Evolutionary conservation across 148 eudicot genomes (phyloP).

Genomic region (Chenopodium berlandieri): DNA sequence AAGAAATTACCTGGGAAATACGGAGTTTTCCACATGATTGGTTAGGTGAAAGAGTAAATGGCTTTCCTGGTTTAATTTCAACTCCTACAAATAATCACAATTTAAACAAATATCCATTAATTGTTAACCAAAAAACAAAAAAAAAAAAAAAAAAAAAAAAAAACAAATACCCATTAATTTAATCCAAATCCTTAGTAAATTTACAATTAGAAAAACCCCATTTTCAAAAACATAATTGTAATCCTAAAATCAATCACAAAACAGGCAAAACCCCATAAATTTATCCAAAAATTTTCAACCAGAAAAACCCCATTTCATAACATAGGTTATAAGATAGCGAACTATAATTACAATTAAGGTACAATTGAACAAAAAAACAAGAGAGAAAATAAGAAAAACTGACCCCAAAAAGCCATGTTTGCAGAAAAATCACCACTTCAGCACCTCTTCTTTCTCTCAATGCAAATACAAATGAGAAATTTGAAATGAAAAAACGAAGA

Average conservation of each 20-base stretch:
- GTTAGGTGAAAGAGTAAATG: conserved; percentile 46
- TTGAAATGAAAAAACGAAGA: too few relatives aligned
- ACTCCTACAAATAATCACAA: conserved; percentile 41
- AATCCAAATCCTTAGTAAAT: not conserved
- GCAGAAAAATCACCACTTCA: not conserved
- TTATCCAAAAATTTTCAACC: too few relatives aligned
- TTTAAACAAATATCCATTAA: not conserved
- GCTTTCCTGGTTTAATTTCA: conserved; percentile 72
- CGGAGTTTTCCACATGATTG: conserved; percentile 48
- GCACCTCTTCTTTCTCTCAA: not conserved
- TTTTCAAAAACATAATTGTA: too few relatives aligned
- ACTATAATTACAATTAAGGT: not conserved
- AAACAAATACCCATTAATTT: not conserved
- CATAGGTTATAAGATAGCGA: not conserved
- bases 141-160: too few relatives aligned
- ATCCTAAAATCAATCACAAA: too few relatives aligned
- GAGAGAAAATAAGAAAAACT: not conserved
- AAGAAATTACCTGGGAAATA: conserved; percentile 61
- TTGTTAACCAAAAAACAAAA: too few relatives aligned
- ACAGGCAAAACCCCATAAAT: too few relatives aligned
- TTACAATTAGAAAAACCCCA: not conserved
- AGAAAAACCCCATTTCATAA: not conserved
- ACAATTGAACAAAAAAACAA: not conserved
- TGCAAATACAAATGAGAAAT: too few relatives aligned
- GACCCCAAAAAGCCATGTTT: conserved; percentile 43